These are phyloP conservation scores for Vitis labrusca DNA, from an alignment of 164 flowering plant species.

Conservation along the genomic window DNA sequence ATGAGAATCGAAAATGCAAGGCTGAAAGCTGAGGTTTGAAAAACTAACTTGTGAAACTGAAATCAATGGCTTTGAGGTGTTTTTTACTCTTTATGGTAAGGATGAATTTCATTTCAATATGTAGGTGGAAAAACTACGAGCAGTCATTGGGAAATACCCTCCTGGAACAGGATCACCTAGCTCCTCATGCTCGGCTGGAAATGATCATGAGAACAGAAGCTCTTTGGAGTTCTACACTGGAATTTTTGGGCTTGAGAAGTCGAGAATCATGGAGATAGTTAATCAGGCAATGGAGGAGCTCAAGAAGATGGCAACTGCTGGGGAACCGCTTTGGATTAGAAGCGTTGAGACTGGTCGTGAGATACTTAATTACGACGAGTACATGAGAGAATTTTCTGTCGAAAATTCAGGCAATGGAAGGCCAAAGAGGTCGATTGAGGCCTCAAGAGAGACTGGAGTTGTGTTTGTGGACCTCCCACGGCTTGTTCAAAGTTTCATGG, in stretches of 20 bases:
- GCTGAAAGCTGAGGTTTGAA: conserved; percentile 87
- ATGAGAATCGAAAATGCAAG: conserved; percentile 82
- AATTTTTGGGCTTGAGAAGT: conserved; percentile 72
- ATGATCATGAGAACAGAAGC: conserved; percentile 61
- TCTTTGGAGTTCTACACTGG: conserved; percentile 75
- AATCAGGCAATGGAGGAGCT: conserved; percentile 70
- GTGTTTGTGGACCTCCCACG: conserved; percentile 74
- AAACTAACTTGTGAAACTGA: not conserved
- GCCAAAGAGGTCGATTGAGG: conserved; percentile 72
- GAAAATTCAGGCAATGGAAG: conserved; percentile 28
- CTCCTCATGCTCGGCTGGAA: conserved; percentile 55
- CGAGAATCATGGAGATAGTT: conserved; percentile 62
- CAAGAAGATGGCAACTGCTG: conserved; percentile 70
- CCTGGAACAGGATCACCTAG: conserved; percentile 52
- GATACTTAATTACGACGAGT: conserved; percentile 95
- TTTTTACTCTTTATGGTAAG: too few species aligned
- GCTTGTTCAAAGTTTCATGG: conserved; percentile 83
- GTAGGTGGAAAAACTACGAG: conserved; percentile 73
- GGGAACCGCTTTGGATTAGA: conserved; percentile 85
- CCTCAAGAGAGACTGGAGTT: conserved; percentile 80
- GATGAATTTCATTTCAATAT: not conserved
- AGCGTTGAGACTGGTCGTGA: conserved; percentile 96
- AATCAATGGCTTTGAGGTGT: not conserved
- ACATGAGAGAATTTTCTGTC: conserved; percentile 51
- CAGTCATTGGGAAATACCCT: conserved; percentile 47